Conservation (phyloP, 2,329 filamentous ascomycete genomes). For the Pseudogymnoascus sp. region DNA sequence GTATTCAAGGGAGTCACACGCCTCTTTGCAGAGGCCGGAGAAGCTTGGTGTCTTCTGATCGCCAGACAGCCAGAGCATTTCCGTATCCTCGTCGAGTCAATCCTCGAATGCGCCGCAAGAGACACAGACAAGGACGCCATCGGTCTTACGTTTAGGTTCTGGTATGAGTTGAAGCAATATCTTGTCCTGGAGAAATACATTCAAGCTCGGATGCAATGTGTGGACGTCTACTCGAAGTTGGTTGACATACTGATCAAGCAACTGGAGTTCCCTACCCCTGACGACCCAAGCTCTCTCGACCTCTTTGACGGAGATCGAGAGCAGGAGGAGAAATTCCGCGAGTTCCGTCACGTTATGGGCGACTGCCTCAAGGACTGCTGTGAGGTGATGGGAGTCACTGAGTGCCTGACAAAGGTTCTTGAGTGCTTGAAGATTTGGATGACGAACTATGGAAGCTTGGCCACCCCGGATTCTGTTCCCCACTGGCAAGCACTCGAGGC, state of each 20-base stretch:
- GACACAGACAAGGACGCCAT: slow-evolving; percentile 89
- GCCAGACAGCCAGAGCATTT: slow-evolving; percentile 77
- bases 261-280: slow-evolving; percentile 74
- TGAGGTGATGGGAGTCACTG: slow-evolving; percentile 87
- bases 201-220: slow-evolving; percentile 64
- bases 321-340: slow-evolving; percentile 91
- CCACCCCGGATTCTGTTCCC: slow-evolving; percentile 65
- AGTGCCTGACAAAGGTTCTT: slow-evolving; percentile 85
- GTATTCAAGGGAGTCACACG: slow-evolving; percentile 81
- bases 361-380: slow-evolving; percentile 96
- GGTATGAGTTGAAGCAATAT: slow-evolving; percentile 98
- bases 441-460: slow-evolving; percentile 67
- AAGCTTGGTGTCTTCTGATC: slow-evolving; percentile 88
- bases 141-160: slow-evolving; percentile 90
- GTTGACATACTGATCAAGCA: slow-evolving; percentile 91
- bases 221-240: slow-evolving; percentile 77
- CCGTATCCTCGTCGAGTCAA: slow-evolving; percentile 73
- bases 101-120: slow-evolving; percentile 82
- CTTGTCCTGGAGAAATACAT: slow-evolving; percentile 85
- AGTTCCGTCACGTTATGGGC: slow-evolving; percentile 94
- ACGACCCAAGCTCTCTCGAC: slow-evolving; percentile 64
- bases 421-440: slow-evolving; percentile 83
- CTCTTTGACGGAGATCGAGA: slow-evolving; percentile 94
- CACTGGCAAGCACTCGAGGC: slow-evolving; percentile 96
- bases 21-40: slow-evolving; percentile 85